These are phyloP conservation scores for Phaeophleospora eucalypticola DNA, from an alignment of 2,329 filamentous ascomycete genomes.

Conservation along the genomic window DNA sequence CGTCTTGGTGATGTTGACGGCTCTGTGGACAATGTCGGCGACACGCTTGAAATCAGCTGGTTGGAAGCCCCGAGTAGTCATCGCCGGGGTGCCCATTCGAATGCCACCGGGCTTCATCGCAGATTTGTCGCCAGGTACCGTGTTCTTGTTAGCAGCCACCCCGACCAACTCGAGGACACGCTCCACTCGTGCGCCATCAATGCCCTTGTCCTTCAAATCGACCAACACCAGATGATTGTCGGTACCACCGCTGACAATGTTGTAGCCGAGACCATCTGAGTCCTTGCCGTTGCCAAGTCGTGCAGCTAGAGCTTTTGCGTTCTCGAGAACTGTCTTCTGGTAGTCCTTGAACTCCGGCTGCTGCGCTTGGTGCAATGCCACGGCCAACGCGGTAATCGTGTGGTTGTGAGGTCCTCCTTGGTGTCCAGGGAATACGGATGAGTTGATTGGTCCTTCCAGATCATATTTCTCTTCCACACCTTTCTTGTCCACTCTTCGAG, in stretches of 20 bases:
- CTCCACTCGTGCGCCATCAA: constrained; percentile 95
- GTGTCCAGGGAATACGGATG: constrained; percentile 98
- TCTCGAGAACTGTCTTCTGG: constrained; percentile 86
- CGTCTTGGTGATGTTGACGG: constrained; percentile 94
- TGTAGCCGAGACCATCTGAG: constrained; percentile 60
- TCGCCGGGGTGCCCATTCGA: constrained; percentile 93
- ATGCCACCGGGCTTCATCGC: constrained; percentile 92
- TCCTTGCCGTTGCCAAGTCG: background rate
- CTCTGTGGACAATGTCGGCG: constrained; percentile 83
- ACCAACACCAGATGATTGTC: constrained; percentile 97
- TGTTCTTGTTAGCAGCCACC: constrained; percentile 99
- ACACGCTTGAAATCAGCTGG: constrained; percentile 89
- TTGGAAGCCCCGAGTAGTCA: constrained; percentile 93
- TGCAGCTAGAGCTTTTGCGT: constrained; percentile 61
- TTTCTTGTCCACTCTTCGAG: constrained; percentile 85
- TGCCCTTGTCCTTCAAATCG: constrained; percentile 73
- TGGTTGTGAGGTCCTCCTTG: constrained; percentile 99
- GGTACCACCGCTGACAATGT: constrained; percentile 89
- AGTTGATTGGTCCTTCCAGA: constrained; percentile 94
- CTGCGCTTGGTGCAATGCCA: constrained; percentile 91
- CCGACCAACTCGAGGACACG: constrained; percentile 95
- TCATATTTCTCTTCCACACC: constrained; percentile 71
- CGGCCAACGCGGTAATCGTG: constrained; percentile 94
- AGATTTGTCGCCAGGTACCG: constrained; percentile 94
- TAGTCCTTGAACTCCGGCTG: constrained; percentile 88